Evolutionary conservation across 306 rosid species (phyloP).

Genomic region (Cucurbita maxima): DNA sequence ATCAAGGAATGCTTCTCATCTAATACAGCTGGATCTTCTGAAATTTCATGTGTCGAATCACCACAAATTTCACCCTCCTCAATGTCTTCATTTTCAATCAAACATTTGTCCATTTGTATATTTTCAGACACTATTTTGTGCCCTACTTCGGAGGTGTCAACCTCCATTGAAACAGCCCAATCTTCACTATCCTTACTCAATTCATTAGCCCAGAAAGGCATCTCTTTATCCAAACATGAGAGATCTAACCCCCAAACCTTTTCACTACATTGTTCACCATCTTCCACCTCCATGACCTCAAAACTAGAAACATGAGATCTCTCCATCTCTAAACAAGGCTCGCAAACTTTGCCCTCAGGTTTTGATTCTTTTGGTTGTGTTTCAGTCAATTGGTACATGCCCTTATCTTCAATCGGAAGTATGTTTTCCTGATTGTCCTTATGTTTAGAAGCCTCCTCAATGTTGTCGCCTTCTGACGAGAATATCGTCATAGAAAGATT

Average conservation of each 20-base stretch:
- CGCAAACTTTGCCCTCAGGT: slow-evolving; percentile 9
- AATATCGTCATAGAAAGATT: slow-evolving; percentile 7
- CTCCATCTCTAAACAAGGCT: not conserved
- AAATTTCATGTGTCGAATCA: slow-evolving; percentile 23
- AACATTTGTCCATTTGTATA: slow-evolving; percentile 11
- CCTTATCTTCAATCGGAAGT: not conserved
- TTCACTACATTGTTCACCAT: slow-evolving; percentile 11
- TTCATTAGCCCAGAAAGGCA: slow-evolving; percentile 9
- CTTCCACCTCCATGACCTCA: slow-evolving; percentile 18
- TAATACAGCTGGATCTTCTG: slow-evolving; percentile 18
- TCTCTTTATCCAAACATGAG: slow-evolving; percentile 15
- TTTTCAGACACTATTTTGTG: slow-evolving; percentile 10
- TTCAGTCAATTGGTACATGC: slow-evolving; percentile 2
- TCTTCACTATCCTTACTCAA: slow-evolving; percentile 4
- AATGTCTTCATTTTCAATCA: slow-evolving; percentile 18
- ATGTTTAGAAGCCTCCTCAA: slow-evolving; percentile 8
- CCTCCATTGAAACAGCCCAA: not conserved
- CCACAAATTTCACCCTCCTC: slow-evolving; percentile 85
- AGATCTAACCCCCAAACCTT: slow-evolving; percentile 12
- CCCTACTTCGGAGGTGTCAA: slow-evolving; percentile 2
- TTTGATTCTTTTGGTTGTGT: slow-evolving; percentile 19
- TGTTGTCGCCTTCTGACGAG: not conserved
- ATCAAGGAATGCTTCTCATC: slow-evolving; percentile 12
- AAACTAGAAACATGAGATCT: slow-evolving; percentile 8
- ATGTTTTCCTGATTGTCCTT: slow-evolving; percentile 1